Conservation (phyloP, 140 eudicot species). For the Eryngium alpinum region DNA sequence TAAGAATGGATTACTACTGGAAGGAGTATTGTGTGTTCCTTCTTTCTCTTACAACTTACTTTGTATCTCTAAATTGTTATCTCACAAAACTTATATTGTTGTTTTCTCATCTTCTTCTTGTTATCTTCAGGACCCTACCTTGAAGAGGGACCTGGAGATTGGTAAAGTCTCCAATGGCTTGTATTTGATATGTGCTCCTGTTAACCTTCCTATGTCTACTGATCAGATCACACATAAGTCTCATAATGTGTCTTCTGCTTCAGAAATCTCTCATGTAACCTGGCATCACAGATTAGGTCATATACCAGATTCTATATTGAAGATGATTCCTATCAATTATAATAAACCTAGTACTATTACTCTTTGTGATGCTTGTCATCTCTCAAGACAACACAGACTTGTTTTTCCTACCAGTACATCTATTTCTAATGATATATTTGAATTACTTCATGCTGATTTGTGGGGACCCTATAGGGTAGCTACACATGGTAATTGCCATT, state of each 20-base stretch:
- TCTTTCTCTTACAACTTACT: background rate
- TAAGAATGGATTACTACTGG: too few relatives aligned
- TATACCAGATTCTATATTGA: too few relatives aligned
- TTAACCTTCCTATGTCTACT: too few relatives aligned
- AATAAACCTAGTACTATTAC: fast-evolving
- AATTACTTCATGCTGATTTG: background rate
- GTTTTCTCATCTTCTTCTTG: background rate
- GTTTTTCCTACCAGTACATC: background rate
- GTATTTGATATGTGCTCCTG: background rate
- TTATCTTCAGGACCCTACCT: background rate
- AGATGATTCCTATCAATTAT: too few relatives aligned
- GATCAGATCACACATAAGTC: too few relatives aligned
- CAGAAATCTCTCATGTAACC: too few relatives aligned
- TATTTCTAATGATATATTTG: background rate
- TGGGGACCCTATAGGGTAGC: slow-evolving; percentile 4
- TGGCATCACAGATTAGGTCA: too few relatives aligned
- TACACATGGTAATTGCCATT: background rate
- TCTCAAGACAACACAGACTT: background rate
- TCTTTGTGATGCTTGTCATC: background rate
- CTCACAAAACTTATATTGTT: too few relatives aligned
- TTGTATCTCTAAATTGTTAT: background rate
- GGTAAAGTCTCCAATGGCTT: background rate
- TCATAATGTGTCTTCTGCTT: too few relatives aligned
- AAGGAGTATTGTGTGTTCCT: slow-evolving; percentile 12
- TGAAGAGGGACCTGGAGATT: background rate